These are phyloP conservation scores for Fremontodendron californicum DNA, from an alignment of 345 rosid species.

Conservation along the genomic window DNA sequence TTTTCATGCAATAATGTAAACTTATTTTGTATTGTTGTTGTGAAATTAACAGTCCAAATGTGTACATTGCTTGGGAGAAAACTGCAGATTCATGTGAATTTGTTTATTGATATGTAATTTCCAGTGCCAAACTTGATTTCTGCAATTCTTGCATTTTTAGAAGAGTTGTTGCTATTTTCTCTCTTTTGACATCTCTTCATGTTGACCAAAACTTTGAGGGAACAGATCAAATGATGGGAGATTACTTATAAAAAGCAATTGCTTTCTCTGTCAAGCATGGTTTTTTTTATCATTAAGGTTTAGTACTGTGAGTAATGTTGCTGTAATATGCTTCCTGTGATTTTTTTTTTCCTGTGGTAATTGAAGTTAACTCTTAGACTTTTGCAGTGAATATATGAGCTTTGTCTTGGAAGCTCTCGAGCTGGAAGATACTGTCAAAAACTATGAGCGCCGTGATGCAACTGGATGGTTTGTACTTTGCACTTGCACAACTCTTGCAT, in stretches of 20 bases:
- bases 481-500: neutral
- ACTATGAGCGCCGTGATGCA: slow-evolving; percentile 51
- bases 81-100: neutral
- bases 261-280: neutral
- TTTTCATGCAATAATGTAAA: neutral
- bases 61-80: neutral
- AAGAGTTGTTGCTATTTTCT: neutral
- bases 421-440: slow-evolving; percentile 69
- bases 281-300: neutral
- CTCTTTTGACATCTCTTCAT: neutral
- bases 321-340: neutral
- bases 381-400: slow-evolving; percentile 57
- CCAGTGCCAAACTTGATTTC: neutral
- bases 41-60: neutral
- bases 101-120: neutral
- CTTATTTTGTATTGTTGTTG: neutral
- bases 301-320: neutral
- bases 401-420: slow-evolving; percentile 61
- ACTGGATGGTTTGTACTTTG: slow-evolving; percentile 64
- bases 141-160: neutral
- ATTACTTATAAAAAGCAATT: neutral
- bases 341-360: neutral
- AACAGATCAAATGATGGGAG: neutral
- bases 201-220: neutral
- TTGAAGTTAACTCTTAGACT: neutral